These are phyloP conservation scores for Pyricularia pennisetigena DNA, from an alignment of 2,329 filamentous ascomycete species.

Conservation along the genomic window DNA sequence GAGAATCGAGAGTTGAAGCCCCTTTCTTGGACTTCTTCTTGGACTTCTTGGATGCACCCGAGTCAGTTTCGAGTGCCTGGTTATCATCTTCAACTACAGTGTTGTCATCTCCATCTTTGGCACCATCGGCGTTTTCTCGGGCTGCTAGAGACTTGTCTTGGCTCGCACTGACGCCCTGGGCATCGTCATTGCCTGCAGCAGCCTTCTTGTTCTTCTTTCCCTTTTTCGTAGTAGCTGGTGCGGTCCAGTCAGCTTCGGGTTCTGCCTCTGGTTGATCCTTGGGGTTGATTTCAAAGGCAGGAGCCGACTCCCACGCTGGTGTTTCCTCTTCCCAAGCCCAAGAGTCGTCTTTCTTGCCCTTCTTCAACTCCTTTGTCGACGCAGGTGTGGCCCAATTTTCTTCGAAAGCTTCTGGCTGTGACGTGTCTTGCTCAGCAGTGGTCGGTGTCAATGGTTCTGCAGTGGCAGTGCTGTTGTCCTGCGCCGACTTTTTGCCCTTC, in stretches of 20 bases:
- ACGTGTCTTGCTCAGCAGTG: background rate
- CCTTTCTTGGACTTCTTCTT: slow-evolving; percentile 19
- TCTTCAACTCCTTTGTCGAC: background rate
- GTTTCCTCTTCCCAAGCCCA: background rate
- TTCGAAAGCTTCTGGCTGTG: slow-evolving; percentile 5
- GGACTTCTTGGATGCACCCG: slow-evolving; percentile 19
- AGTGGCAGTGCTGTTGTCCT: background rate
- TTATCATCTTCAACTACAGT: slow-evolving; percentile 5
- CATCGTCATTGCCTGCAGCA: background rate
- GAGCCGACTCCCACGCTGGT: background rate
- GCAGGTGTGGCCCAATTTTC: slow-evolving; percentile 7
- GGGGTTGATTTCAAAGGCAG: background rate
- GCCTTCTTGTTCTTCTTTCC: slow-evolving; percentile 14
- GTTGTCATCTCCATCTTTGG: background rate
- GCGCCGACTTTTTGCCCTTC: background rate
- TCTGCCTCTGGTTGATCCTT: background rate
- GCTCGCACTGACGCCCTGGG: background rate
- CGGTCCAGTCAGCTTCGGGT: background rate
- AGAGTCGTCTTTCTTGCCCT: background rate
- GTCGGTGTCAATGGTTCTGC: background rate
- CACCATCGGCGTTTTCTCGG: background rate
- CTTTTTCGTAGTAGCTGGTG: slow-evolving; percentile 19
- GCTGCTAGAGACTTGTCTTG: background rate
- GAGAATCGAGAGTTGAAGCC: background rate
- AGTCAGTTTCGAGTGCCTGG: slow-evolving; percentile 16